phyloP scores from a whole-genome alignment of 768 basidiomycete genomes.

The Leccinum broughii region DNA sequence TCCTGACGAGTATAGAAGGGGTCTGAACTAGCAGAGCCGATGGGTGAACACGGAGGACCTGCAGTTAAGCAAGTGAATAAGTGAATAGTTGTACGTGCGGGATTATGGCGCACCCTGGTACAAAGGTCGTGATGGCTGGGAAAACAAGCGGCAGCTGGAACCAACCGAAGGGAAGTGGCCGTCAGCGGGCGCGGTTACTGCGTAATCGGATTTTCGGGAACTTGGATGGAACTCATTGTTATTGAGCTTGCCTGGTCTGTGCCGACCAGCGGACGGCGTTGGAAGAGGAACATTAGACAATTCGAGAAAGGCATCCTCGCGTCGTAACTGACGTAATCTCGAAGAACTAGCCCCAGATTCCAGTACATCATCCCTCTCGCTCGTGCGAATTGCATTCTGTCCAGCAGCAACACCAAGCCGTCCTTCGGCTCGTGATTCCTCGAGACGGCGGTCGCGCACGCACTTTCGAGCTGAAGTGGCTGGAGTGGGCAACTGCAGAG shows the following conservation, averaged over 20 bases:
- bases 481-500: slow-evolving; percentile 27
- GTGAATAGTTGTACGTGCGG: background rate
- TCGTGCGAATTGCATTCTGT: background rate
- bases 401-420: background rate
- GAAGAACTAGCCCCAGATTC: slow-evolving; percentile 4
- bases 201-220: background rate
- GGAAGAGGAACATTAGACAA: slow-evolving; percentile 4
- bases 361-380: slow-evolving; percentile 5
- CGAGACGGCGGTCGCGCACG: background rate
- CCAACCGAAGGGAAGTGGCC: slow-evolving; percentile 5
- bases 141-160: background rate
- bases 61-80: background rate
- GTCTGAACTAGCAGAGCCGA: background rate
- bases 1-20: slow-evolving; percentile 5
- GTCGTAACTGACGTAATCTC: background rate
- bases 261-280: slow-evolving; percentile 9
- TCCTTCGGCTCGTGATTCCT: background rate
- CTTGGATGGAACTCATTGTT: background rate
- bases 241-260: background rate
- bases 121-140: background rate
- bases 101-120: background rate
- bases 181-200: slow-evolving; percentile 19
- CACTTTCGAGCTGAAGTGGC: slow-evolving; percentile 21
- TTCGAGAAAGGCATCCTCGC: background rate
- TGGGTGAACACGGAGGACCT: background rate